Conservation (phyloP, 2,329 filamentous ascomycete genomes). For the Dothiorella sarmentorum region DNA sequence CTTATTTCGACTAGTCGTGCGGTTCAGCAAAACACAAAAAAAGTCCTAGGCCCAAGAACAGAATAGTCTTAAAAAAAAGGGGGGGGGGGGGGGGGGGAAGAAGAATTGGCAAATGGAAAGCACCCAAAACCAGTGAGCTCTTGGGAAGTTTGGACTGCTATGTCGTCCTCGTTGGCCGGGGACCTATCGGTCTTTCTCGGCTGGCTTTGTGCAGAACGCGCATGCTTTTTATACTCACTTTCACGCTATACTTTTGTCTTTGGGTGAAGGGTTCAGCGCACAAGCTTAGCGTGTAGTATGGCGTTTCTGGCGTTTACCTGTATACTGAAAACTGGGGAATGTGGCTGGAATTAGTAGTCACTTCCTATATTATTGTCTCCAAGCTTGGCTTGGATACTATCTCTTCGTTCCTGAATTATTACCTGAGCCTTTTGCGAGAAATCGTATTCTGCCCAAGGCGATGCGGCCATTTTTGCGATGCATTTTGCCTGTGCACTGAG, state of each 20-base stretch:
- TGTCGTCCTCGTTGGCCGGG: background rate
- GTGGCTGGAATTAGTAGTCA: background rate
- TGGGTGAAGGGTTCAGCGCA: too few relatives aligned
- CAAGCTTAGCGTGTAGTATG: background rate
- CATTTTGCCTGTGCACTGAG: background rate
- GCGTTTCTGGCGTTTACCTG: constrained; percentile 1
- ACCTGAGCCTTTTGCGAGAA: background rate
- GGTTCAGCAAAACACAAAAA: background rate
- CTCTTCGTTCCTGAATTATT: background rate
- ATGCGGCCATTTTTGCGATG: background rate
- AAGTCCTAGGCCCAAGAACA: too few relatives aligned
- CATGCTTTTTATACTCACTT: background rate
- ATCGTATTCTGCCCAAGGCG: background rate
- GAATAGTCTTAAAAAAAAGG: background rate
- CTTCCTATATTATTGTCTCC: background rate
- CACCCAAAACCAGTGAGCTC: constrained; percentile 3
- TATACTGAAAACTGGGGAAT: background rate
- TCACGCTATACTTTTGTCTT: background rate
- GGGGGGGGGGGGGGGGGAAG: too few relatives aligned
- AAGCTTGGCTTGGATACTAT: background rate
- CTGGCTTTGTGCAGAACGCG: background rate
- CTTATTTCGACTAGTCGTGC: background rate
- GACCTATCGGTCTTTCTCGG: background rate
- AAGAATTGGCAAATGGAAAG: background rate
- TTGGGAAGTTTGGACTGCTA: constrained; percentile 1